Conservation (phyloP, 164 flowering plant genomes). For the Nelumbo lutea region DNA sequence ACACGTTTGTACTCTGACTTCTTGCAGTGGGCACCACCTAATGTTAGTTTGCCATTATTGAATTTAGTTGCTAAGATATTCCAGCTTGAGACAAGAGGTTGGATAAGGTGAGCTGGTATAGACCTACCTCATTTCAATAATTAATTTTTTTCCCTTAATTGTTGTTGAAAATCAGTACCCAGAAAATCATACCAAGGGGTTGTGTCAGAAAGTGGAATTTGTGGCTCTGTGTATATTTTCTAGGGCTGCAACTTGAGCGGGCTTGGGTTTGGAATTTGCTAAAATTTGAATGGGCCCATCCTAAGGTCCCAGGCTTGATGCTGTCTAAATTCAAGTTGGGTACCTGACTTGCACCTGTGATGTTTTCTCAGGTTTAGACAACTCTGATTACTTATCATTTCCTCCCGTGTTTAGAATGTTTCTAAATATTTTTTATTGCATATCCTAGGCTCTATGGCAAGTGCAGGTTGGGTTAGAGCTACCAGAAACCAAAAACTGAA, state of each 20-base stretch:
- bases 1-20: conserved; percentile 8
- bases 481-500: background rate
- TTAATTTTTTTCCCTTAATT: background rate
- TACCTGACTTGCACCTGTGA: background rate
- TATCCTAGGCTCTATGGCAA: background rate
- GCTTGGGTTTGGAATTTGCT: too few relatives aligned
- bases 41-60: conserved; percentile 84
- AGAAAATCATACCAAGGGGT: background rate
- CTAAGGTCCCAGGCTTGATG: too few relatives aligned
- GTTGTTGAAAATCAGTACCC: background rate
- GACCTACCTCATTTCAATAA: background rate
- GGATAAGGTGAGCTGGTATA: conserved; percentile 70
- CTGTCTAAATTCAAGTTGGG: too few relatives aligned
- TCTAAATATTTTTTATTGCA: background rate
- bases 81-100: conserved; percentile 96
- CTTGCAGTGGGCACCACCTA: conserved; percentile 95
- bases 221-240: background rate
- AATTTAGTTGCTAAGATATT: conserved; percentile 90
- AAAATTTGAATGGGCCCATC: too few relatives aligned
- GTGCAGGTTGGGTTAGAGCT: background rate
- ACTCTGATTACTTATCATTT: background rate
- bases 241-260: too few relatives aligned
- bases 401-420: background rate
- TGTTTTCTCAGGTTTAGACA: background rate
- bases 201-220: background rate